These are phyloP conservation scores for Balamuthia mandrillaris DNA, from an alignment of 208 protist species.

Conservation along the genomic window DNA sequence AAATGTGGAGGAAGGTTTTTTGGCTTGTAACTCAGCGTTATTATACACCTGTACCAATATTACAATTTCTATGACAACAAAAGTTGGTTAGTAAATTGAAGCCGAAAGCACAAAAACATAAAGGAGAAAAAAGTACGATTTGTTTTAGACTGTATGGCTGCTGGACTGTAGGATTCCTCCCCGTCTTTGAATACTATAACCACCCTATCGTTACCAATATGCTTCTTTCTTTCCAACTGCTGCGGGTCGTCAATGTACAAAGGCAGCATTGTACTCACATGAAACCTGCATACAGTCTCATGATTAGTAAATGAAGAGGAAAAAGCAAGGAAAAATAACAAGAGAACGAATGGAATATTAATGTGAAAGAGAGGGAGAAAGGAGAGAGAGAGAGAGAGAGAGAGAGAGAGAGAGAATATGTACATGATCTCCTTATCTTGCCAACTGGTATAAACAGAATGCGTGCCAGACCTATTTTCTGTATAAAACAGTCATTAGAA, in stretches of 20 bases:
- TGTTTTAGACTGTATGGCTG: not conserved
- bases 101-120: not conserved
- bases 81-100: not conserved
- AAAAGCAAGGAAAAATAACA: too few species aligned
- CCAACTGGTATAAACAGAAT: conserved; percentile 7
- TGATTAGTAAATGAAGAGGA: too few species aligned
- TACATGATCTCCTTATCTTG: not conserved
- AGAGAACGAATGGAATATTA: too few species aligned
- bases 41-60: not conserved
- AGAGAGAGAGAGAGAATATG: too few species aligned
- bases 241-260: not conserved
- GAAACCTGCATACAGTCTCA: too few species aligned
- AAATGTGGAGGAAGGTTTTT: not conserved
- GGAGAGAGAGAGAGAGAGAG: too few species aligned
- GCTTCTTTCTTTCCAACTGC: conserved; percentile 4
- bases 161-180: not conserved
- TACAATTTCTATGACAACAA: not conserved
- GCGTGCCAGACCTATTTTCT: not conserved
- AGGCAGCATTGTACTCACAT: not conserved
- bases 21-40: not conserved
- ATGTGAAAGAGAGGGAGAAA: too few species aligned
- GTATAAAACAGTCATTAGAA: too few species aligned
- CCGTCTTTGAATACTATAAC: conserved; percentile 9
- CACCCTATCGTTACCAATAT: not conserved
- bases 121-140: not conserved